Conservation (phyloP, 768 basidiomycete species). For the Mycena kentingensis region DNA sequence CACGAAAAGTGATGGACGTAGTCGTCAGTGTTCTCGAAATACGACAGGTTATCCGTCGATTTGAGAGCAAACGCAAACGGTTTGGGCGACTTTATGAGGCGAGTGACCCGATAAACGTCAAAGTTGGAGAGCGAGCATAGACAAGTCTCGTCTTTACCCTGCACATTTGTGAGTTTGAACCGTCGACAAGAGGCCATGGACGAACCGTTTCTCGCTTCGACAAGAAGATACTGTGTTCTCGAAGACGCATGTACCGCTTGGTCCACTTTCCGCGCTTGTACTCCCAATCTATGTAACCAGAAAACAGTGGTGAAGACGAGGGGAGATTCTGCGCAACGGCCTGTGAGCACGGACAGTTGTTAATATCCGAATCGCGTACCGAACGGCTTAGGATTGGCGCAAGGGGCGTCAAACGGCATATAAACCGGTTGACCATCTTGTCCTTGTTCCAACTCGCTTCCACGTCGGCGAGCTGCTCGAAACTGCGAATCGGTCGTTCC, state of each 20-base stretch:
- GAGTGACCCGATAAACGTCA: constrained; percentile 81
- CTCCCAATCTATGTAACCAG: constrained; percentile 84
- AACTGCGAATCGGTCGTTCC: constrained; percentile 90
- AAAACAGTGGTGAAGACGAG: constrained; percentile 47
- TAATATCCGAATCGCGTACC: constrained; percentile 33
- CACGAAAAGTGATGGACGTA: constrained; percentile 88
- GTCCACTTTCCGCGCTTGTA: constrained; percentile 93
- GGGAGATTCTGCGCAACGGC: constrained; percentile 37
- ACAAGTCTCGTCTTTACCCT: constrained; percentile 84
- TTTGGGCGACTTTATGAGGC: constrained; percentile 80
- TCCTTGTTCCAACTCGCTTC: constrained; percentile 88
- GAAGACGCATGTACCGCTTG: constrained; percentile 86
- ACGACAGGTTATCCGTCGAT: constrained; percentile 81
- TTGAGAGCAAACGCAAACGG: constrained; percentile 85
- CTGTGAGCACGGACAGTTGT: constrained; percentile 12
- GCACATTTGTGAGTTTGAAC: constrained; percentile 5
- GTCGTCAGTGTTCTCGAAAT: constrained; percentile 87
- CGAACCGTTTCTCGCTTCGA: constrained; percentile 88
- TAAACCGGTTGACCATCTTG: constrained; percentile 75
- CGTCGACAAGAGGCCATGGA: not conserved
- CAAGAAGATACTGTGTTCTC: constrained; percentile 84
- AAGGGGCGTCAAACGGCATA: constrained; percentile 74
- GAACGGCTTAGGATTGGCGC: constrained; percentile 59
- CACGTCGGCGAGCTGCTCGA: constrained; percentile 79
- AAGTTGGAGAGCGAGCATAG: constrained; percentile 91